These are phyloP conservation scores for Paraleonurus japonicus DNA, from an alignment of 257 asterid species.

Conservation along the genomic window DNA sequence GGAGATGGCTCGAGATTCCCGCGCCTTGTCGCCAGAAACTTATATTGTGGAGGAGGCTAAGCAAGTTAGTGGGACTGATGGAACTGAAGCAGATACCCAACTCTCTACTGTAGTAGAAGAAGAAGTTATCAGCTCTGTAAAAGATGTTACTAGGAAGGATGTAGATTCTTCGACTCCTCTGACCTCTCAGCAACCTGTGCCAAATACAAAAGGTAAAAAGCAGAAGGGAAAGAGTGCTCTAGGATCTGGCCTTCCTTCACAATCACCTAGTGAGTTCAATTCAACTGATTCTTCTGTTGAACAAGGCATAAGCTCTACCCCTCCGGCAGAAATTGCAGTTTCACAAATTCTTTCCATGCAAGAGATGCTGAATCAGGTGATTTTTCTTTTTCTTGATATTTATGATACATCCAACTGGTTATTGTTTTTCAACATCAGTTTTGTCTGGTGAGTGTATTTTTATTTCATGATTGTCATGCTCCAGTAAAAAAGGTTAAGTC, in stretches of 20 bases:
- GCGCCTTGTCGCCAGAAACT: slow-evolving; percentile 62
- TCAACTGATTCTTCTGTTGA: slow-evolving; percentile 61
- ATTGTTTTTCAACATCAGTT: background rate
- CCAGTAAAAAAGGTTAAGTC: background rate
- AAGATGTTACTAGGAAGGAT: slow-evolving; percentile 46
- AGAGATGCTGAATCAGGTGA: slow-evolving; percentile 81
- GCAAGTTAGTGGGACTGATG: slow-evolving; percentile 51
- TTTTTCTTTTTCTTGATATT: background rate
- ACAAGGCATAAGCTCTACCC: slow-evolving; percentile 46
- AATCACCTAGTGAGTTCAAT: slow-evolving; percentile 52
- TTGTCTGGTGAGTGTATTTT: background rate
- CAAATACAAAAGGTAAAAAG: slow-evolving; percentile 62
- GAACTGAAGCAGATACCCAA: slow-evolving; percentile 42
- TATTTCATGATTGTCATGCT: background rate
- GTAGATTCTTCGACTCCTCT: slow-evolving; percentile 40
- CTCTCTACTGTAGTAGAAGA: slow-evolving; percentile 45
- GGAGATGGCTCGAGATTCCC: slow-evolving; percentile 79
- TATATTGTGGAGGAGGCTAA: slow-evolving; percentile 55
- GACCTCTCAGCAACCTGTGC: slow-evolving; percentile 44
- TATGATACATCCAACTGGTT: background rate
- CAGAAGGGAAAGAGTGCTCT: slow-evolving; percentile 73
- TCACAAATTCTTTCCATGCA: slow-evolving; percentile 72
- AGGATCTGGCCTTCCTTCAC: slow-evolving; percentile 52
- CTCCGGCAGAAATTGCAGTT: slow-evolving; percentile 41
- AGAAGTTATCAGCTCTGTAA: slow-evolving; percentile 44